phyloP scores from a whole-genome alignment of 2,329 filamentous ascomycete species.

The Penicillium sp. region DNA sequence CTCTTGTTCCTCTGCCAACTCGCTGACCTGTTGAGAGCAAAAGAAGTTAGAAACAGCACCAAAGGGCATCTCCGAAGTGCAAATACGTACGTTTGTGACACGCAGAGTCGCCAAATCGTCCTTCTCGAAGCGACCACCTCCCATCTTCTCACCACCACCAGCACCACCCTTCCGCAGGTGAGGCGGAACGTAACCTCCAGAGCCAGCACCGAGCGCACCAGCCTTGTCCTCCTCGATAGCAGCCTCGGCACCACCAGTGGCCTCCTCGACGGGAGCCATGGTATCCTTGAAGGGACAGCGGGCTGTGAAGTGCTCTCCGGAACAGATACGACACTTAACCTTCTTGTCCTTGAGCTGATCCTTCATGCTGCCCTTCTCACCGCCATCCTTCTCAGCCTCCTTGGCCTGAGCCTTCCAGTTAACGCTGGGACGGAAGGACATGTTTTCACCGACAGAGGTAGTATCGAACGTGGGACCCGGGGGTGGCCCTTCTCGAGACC shows the following conservation, averaged over 20 bases:
- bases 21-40: slow-evolving; percentile 63
- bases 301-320: slow-evolving; percentile 97
- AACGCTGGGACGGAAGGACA: slow-evolving; percentile 85
- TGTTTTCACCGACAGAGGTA: slow-evolving; percentile 93
- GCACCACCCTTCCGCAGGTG: slow-evolving; percentile 69
- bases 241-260: slow-evolving; percentile 38
- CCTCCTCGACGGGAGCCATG: slow-evolving; percentile 67
- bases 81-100: slow-evolving; percentile 82
- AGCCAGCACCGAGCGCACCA: slow-evolving; percentile 59
- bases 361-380: slow-evolving; percentile 59
- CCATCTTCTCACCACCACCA: slow-evolving; percentile 70
- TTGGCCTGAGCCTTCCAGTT: slow-evolving; percentile 93
- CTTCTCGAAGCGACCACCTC: slow-evolving; percentile 88
- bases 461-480: slow-evolving; percentile 81
- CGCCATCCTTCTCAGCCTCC: slow-evolving; percentile 52
- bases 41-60: slow-evolving; percentile 8
- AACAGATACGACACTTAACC: slow-evolving; percentile 99
- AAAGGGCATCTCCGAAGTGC: slow-evolving; percentile 1
- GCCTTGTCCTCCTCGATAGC: slow-evolving; percentile 44
- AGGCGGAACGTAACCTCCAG: slow-evolving; percentile 89
- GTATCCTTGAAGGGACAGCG: slow-evolving; percentile 99
- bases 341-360: slow-evolving; percentile 90
- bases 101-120: slow-evolving; percentile 94
- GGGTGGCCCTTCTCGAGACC: slow-evolving; percentile 81
- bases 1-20: slow-evolving; percentile 94